These are phyloP conservation scores for Apiospora aurea DNA, from an alignment of 2,329 filamentous ascomycete species.

Conservation along the genomic window DNA sequence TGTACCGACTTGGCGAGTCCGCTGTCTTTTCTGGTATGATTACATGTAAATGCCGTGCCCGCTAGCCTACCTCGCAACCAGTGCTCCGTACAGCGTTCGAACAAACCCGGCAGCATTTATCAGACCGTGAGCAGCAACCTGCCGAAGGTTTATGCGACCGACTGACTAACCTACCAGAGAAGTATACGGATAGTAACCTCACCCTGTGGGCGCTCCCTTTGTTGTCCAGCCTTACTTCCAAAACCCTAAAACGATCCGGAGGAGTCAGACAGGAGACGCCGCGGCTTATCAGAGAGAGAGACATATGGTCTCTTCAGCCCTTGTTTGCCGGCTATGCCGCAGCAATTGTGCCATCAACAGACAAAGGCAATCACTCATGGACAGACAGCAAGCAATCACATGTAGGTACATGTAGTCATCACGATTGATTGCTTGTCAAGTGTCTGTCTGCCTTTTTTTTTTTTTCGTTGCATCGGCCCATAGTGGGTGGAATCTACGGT, in stretches of 20 bases:
- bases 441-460: neutral
- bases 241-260: constrained; percentile 15
- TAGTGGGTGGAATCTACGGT: constrained; percentile 8
- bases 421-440: neutral
- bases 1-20: too few relatives aligned
- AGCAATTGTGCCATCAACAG: neutral
- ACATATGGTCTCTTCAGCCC: neutral
- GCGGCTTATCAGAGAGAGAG: constrained; percentile 3
- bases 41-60: neutral
- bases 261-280: constrained; percentile 15
- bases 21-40: neutral
- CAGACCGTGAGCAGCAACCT: constrained; percentile 14
- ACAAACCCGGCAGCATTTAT: neutral
- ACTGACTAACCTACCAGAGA: constrained; percentile 15
- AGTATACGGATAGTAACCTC: neutral
- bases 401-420: constrained; percentile 6
- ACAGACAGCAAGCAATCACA: neutral
- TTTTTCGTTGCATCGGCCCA: constrained; percentile 15
- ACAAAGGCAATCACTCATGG: neutral
- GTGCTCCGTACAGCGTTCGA: neutral
- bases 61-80: neutral
- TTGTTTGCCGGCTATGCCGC: neutral
- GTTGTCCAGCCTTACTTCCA: constrained; percentile 3
- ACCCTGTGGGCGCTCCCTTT: neutral
- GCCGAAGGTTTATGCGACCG: constrained; percentile 17